These are phyloP conservation scores for Fusarium clavum DNA, from an alignment of 2,329 filamentous ascomycete genomes.

Conservation along the genomic window DNA sequence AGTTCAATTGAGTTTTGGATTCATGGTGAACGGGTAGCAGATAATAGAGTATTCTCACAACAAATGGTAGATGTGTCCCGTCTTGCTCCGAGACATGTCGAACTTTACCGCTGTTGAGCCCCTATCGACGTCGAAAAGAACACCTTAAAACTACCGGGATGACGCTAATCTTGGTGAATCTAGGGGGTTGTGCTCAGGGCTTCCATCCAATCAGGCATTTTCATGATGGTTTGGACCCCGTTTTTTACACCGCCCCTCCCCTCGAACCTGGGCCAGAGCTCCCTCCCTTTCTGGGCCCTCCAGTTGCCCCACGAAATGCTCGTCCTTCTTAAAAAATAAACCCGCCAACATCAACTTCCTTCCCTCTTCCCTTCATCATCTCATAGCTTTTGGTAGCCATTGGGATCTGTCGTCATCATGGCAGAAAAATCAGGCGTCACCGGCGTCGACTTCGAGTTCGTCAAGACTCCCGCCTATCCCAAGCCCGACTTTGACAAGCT, in stretches of 20 bases:
- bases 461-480: constrained; percentile 55
- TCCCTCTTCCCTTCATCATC: constrained; percentile 33
- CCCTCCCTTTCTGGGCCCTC: constrained; percentile 30
- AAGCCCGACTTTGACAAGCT: constrained; percentile 72
- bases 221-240: constrained; percentile 5
- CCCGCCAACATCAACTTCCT: constrained; percentile 21
- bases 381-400: constrained; percentile 43
- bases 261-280: constrained; percentile 31
- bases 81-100: constrained; percentile 18
- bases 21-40: not conserved
- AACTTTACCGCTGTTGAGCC: constrained; percentile 17
- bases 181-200: constrained; percentile 4
- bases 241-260: constrained; percentile 39
- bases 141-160: constrained; percentile 33
- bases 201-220: constrained; percentile 15
- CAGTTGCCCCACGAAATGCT: constrained; percentile 35
- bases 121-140: constrained; percentile 26
- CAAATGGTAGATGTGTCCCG: constrained; percentile 5
- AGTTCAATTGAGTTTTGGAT: not conserved
- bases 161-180: constrained; percentile 24
- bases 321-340: constrained; percentile 38
- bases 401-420: constrained; percentile 49
- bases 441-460: constrained; percentile 56
- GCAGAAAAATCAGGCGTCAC: constrained; percentile 50
- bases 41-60: not conserved